Base-by-base conservation (phyloP, 805 yeast genomes). In the Naumovozyma castellii region DNA sequence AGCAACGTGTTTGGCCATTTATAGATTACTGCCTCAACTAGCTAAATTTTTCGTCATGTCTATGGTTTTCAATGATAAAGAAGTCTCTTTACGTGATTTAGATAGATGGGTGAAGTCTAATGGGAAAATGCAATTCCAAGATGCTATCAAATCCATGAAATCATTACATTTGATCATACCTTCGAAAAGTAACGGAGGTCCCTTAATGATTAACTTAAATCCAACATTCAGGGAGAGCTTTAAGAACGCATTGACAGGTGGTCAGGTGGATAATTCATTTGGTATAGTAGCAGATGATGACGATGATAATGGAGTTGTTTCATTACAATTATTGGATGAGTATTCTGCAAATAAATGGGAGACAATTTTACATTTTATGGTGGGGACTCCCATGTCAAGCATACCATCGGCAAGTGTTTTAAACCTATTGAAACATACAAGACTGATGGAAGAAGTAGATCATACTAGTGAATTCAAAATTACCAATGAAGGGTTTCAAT, bases 261-360 rank as follows among this genome's bases (percentile, higher is more conserved):
- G 83, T 13, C 71, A 71, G 34, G 64, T 75, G 4, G 68, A 77
- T 37, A 73, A 73, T 52, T 78, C 94, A 2, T 84, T 85, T 66
- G 95, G 94, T n/a, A 76, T 75, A 34, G 71, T 84, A 28, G 72
- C 77, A 39, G 10, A 22, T 10, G 27, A 22, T 16, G 65, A 71
- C 30, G 67, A 69, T 6, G 79, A 78, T 44, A 72, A 75, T 34
- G 72, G 74, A 40, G 65, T 65, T 22, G 81, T 83, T 3, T 78
- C 75, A 35, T 61, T 78, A n/a, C 72, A 69, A 29, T 81, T 80
- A 51, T 66, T 90, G 36, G 94, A 85, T 49, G 68, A 68, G 31
- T 88, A 86, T 62, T 94, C 96, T 12, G 73, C 86, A 5, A 74
- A 72, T 35, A 86, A 83, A 56, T 92, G 98, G 98, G 99, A 92